phyloP scores from a whole-genome alignment of 306 rosid genomes.

The Cotoneaster glaucophyllus region DNA sequence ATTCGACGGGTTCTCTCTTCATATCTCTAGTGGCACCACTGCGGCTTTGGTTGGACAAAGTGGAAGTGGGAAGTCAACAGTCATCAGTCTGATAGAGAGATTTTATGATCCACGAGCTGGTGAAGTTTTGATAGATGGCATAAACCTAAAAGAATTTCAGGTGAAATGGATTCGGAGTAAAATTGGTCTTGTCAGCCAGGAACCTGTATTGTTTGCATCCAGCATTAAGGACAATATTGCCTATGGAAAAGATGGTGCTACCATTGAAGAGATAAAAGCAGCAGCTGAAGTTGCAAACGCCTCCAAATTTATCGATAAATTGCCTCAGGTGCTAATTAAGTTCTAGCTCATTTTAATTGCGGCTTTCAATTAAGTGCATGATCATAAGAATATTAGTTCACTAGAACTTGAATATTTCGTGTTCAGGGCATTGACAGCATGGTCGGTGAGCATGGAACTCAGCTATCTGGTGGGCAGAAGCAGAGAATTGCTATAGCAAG shows the following conservation, averaged over 20 bases:
- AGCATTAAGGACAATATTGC: constrained; percentile 84
- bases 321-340: constrained; percentile 55
- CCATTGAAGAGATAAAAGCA: constrained; percentile 60
- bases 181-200: constrained; percentile 94
- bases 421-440: constrained; percentile 69
- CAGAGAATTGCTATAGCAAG: constrained; percentile 91
- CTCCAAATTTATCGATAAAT: constrained; percentile 72
- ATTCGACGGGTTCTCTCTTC: constrained; percentile 66
- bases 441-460: constrained; percentile 95
- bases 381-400: constrained; percentile 1
- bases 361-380: not conserved
- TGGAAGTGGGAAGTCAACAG: constrained; percentile 92
- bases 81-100: constrained; percentile 77
- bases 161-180: constrained; percentile 85
- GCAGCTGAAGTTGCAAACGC: constrained; percentile 89
- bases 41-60: constrained; percentile 91
- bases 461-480: constrained; percentile 86
- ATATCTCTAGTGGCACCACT: constrained; percentile 57
- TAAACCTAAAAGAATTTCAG: constrained; percentile 71
- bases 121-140: constrained; percentile 66
- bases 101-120: constrained; percentile 84
- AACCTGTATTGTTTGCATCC: constrained; percentile 75
- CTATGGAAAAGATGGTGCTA: constrained; percentile 84
- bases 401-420: not conserved
- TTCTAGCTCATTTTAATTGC: not conserved